Conservation (phyloP, 2,329 filamentous ascomycete species). For the Fusarium sulawesiense region DNA sequence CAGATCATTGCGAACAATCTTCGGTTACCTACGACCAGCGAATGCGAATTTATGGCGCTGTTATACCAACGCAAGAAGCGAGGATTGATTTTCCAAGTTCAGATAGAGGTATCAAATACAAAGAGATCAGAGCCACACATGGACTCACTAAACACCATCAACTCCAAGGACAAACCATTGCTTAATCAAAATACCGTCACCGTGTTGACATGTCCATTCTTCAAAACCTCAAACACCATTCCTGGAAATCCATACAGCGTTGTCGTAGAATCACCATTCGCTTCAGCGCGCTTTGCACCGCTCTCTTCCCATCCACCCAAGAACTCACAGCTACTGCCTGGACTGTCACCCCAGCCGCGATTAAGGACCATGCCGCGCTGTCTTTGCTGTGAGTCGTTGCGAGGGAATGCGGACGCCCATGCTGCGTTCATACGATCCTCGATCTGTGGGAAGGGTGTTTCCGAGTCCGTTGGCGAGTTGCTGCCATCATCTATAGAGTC, state of each 20-base stretch:
- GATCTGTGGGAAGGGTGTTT: conserved; percentile 80
- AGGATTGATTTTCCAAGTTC: conserved; percentile 1
- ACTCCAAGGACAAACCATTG: conserved; percentile 12
- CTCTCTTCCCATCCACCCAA: conserved; percentile 89
- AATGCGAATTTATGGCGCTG: neutral
- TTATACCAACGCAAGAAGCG: neutral
- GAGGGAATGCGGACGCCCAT: conserved; percentile 76
- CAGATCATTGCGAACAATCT: neutral
- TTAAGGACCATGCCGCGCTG: conserved; percentile 88
- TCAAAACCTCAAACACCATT: conserved; percentile 93
- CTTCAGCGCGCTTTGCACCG: conserved; percentile 64
- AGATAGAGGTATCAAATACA: conserved; percentile 13
- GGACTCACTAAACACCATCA: conserved; percentile 26
- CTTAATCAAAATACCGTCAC: conserved; percentile 80
- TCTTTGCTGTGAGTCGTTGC: conserved; percentile 60
- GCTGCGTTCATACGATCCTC: conserved; percentile 74
- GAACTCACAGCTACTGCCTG: conserved; percentile 88
- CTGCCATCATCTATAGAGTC: conserved; percentile 56
- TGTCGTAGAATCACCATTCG: conserved; percentile 72
- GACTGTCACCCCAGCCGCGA: conserved; percentile 90
- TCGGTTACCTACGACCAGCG: neutral
- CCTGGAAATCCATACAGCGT: conserved; percentile 95
- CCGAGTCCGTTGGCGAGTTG: conserved; percentile 71
- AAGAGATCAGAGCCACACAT: neutral
- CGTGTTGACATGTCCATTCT: conserved; percentile 89